Conservation (phyloP, 306 rosid genomes). For the Benincasa hispida region DNA sequence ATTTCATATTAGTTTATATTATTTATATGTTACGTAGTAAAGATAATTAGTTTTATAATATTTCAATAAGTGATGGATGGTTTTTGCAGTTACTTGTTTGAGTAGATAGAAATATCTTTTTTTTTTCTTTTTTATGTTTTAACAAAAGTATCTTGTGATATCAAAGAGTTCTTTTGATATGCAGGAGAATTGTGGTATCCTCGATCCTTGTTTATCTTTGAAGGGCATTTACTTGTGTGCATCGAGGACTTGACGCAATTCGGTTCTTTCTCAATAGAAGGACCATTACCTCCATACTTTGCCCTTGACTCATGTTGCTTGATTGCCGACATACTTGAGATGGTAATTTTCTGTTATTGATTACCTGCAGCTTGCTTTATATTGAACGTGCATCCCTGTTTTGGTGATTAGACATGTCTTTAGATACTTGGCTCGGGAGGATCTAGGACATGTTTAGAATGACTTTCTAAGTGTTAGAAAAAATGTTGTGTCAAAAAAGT, state of each 20-base stretch:
- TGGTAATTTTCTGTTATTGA: conserved; percentile 30
- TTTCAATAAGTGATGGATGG: neutral
- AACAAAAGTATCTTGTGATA: neutral
- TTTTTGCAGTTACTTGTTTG: neutral
- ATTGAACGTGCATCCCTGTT: neutral
- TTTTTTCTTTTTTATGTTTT: neutral
- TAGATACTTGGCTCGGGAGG: neutral
- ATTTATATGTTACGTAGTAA: neutral
- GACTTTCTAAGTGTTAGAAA: too few relatives aligned
- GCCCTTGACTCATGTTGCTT: conserved; percentile 59
- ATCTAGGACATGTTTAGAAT: neutral
- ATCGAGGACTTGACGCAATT: conserved; percentile 55
- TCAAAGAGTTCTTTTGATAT: neutral
- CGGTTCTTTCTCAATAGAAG: conserved; percentile 37
- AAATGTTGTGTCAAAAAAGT: too few relatives aligned
- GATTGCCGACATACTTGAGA: conserved; percentile 49
- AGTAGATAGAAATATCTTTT: neutral
- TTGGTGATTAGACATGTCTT: neutral
- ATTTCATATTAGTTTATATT: too few relatives aligned
- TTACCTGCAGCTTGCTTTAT: neutral
- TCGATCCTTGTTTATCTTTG: conserved; percentile 69
- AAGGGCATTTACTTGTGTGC: conserved; percentile 57
- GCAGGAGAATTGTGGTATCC: conserved; percentile 59
- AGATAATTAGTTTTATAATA: too few relatives aligned
- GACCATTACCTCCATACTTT: conserved; percentile 42